phyloP scores from a whole-genome alignment of 495 filamentous ascomycete genomes.

The Hypoxylon lienhwacheense region DNA sequence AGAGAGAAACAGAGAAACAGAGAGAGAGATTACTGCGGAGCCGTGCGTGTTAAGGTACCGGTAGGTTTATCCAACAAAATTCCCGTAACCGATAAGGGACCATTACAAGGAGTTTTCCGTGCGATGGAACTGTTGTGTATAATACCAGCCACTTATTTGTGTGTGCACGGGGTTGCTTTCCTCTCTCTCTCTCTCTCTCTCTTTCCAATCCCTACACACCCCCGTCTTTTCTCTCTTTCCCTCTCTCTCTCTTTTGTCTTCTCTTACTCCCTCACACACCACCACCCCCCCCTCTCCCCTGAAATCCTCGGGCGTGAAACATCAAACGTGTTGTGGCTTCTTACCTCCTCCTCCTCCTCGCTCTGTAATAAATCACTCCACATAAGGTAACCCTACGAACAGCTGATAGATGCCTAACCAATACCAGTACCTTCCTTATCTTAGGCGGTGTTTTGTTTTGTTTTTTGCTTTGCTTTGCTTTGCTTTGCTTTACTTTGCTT shows the following conservation, averaged over 20 bases:
- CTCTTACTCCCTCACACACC: background rate
- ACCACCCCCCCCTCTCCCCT: too few species aligned
- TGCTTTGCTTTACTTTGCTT: too few species aligned
- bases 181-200: background rate
- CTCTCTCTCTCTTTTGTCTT: background rate
- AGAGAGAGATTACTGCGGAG: constrained; percentile 34
- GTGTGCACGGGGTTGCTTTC: constrained; percentile 27
- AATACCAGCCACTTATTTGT: constrained; percentile 40
- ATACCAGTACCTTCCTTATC: background rate
- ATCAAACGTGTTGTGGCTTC: constrained; percentile 33
- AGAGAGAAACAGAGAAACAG: too few species aligned
- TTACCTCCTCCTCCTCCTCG: constrained; percentile 12
- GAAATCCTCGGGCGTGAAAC: constrained; percentile 29
- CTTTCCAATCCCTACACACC: background rate
- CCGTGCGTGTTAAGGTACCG: too few species aligned
- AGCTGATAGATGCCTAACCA: constrained; percentile 22
- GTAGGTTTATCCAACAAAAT: constrained; percentile 17
- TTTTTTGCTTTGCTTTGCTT: too few species aligned
- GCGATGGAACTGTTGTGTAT: constrained; percentile 25
- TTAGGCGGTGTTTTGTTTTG: background rate
- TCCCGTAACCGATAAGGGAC: constrained; percentile 28
- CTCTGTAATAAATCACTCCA: constrained; percentile 14
- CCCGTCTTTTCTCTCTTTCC: background rate
- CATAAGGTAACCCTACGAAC: constrained; percentile 6
- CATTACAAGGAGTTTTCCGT: background rate